phyloP scores from a whole-genome alignment of 495 filamentous ascomycete genomes.

The Aspergillus haitiensis region DNA sequence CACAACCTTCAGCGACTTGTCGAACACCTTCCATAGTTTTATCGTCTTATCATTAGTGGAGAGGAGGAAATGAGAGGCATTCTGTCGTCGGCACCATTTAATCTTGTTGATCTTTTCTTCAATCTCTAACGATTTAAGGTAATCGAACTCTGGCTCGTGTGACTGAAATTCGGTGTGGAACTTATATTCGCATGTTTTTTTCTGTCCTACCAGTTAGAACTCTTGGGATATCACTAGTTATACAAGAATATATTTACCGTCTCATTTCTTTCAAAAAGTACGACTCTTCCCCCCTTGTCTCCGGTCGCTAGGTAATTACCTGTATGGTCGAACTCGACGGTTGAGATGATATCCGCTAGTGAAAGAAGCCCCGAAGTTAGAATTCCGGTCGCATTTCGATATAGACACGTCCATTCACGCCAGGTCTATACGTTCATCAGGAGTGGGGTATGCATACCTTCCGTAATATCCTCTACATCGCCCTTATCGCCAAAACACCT shows the following conservation, averaged over 20 bases:
- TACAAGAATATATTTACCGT: conserved; percentile 57
- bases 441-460: conserved; percentile 62
- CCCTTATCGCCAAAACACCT: conserved; percentile 99
- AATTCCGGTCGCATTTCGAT: neutral
- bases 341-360: conserved; percentile 97
- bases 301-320: conserved; percentile 97
- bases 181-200: conserved; percentile 99
- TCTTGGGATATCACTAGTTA: conserved; percentile 6
- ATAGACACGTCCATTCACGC: too few relatives aligned
- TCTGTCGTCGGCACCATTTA: conserved; percentile 98
- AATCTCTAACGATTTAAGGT: conserved; percentile 97
- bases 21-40: conserved; percentile 99
- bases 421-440: too few relatives aligned
- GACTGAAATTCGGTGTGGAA: conserved; percentile 99
- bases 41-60: conserved; percentile 99
- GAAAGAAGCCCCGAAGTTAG: conserved; percentile 16
- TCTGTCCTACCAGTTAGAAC: conserved; percentile 56
- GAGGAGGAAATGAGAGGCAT: conserved; percentile 95
- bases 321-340: conserved; percentile 98
- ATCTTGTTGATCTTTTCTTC: conserved; percentile 99
- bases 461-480: conserved; percentile 99
- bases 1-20: conserved; percentile 98
- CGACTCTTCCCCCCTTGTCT: conserved; percentile 95
- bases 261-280: conserved; percentile 96
- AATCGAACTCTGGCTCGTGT: conserved; percentile 98